Percentiles rank a stretch among this genome's conserved stretches.
Evolutionary conservation across 352 stramenopile species (phyloP).

Genomic region (Globisporangium megalacanthum): DNA sequence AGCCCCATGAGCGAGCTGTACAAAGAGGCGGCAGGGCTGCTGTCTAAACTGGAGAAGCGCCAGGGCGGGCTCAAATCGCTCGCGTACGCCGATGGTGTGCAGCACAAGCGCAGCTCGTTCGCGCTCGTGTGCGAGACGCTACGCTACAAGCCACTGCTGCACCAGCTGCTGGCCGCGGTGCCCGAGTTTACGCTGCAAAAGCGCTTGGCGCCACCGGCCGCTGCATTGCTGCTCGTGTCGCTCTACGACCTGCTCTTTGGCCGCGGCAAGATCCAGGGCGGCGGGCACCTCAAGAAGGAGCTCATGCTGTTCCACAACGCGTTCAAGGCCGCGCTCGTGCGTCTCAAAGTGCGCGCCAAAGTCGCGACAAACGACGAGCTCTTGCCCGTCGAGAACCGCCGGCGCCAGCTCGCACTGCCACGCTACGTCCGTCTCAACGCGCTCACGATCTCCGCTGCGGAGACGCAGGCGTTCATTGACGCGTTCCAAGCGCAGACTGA

Average conservation of each 20-base stretch:
- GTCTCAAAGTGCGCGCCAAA: conserved; percentile 79
- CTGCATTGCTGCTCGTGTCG: conserved; percentile 70
- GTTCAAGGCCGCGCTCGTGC: conserved; percentile 67
- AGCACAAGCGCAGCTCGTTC: conserved; percentile 87
- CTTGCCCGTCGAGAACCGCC: conserved; percentile 72
- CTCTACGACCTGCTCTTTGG: conserved; percentile 88
- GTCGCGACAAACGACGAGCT: conserved; percentile 75
- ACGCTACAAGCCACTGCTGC: conserved; percentile 79
- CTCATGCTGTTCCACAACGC: conserved; percentile 70
- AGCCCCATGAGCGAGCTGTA: conserved; percentile 78
- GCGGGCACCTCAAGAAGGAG: conserved; percentile 84
- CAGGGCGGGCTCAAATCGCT: conserved; percentile 83
- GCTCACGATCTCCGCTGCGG: conserved; percentile 48
- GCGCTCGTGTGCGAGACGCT: conserved; percentile 87
- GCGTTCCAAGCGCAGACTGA: conserved; percentile 70
- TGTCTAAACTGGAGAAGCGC: conserved; percentile 71
- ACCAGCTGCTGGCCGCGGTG: conserved; percentile 59
- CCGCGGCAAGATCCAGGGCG: conserved; percentile 80
- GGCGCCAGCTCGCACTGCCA: conserved; percentile 57
- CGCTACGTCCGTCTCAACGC: conserved; percentile 95
- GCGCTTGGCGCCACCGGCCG: conserved; percentile 33
- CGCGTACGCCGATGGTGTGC: conserved; percentile 70
- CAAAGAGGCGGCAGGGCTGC: conserved; percentile 68
- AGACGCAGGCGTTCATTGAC: conserved; percentile 38
- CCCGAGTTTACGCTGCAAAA: conserved; percentile 63